phyloP scores from a whole-genome alignment of 306 rosid genomes.

The Dalbergia cultrata region DNA sequence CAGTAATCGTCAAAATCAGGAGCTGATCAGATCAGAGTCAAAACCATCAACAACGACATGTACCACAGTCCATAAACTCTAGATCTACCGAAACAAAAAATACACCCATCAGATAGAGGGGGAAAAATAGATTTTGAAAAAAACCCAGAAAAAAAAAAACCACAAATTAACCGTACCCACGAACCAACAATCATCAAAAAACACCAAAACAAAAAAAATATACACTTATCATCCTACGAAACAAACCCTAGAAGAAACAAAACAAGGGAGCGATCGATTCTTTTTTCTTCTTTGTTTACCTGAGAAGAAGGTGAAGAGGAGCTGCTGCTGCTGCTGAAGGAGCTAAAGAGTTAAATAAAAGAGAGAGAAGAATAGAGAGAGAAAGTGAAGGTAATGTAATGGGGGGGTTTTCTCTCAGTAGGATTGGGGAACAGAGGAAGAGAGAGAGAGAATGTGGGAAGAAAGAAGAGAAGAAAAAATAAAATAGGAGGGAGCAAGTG shows the following conservation, averaged over 20 bases:
- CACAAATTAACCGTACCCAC: not conserved
- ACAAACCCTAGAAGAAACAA: conserved; percentile 14
- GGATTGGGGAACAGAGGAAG: not conserved
- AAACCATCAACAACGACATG: not conserved
- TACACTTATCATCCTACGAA: not conserved
- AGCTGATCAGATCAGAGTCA: conserved; percentile 37
- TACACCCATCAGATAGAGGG: not conserved
- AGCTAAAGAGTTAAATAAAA: not conserved
- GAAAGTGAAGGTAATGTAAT: not conserved
- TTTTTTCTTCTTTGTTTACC: conserved; percentile 40
- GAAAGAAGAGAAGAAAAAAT: conserved; percentile 18
- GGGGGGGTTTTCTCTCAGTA: not conserved
- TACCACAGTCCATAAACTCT: not conserved
- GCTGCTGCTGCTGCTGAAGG: not conserved
- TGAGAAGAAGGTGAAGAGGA: not conserved
- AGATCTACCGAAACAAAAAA: conserved; percentile 36
- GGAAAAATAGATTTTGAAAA: not conserved
- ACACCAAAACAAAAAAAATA: not conserved
- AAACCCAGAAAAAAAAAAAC: not conserved
- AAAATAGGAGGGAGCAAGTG: not conserved
- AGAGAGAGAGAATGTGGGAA: not conserved
- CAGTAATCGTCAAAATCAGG: not conserved
- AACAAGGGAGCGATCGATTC: not conserved
- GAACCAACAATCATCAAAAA: not conserved
- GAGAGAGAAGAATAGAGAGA: not conserved